These are phyloP conservation scores for Cornus controversa DNA, from an alignment of 148 eudicot genomes.

Conservation along the genomic window DNA sequence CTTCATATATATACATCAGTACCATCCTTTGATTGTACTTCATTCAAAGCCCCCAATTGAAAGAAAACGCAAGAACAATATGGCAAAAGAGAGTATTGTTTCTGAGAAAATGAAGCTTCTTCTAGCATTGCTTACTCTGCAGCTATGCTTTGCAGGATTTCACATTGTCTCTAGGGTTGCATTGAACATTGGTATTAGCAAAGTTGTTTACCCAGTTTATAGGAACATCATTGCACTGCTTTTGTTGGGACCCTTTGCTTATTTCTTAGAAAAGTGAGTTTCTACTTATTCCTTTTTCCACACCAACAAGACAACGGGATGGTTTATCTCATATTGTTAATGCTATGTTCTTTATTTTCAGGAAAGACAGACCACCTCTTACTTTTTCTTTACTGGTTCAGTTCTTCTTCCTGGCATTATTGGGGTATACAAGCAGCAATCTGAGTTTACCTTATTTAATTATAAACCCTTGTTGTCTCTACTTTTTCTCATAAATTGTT, in stretches of 20 bases:
- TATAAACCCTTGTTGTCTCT: background rate
- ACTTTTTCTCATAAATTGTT: background rate
- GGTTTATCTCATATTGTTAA: background rate
- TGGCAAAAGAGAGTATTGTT: conserved; percentile 35
- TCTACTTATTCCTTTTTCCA: background rate
- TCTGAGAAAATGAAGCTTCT: conserved; percentile 70
- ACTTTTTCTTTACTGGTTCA: conserved; percentile 59
- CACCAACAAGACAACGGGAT: too few species aligned
- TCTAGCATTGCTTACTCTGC: conserved; percentile 60
- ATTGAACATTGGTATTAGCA: conserved; percentile 80
- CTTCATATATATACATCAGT: background rate
- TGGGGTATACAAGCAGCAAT: conserved; percentile 59
- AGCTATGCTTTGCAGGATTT: conserved; percentile 80
- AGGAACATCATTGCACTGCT: conserved; percentile 67
- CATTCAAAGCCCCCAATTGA: background rate
- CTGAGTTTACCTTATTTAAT: background rate
- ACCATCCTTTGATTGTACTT: background rate
- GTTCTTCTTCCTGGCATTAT: conserved; percentile 71
- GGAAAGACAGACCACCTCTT: conserved; percentile 86
- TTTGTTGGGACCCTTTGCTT: conserved; percentile 68
- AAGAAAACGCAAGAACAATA: conserved; percentile 8
- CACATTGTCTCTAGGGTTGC: conserved; percentile 83
- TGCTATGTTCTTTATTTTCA: conserved; percentile 25
- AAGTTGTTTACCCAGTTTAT: conserved; percentile 75
- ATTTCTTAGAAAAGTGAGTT: conserved; percentile 71